phyloP scores from a whole-genome alignment of 805 yeast species.

The Kuraishia ogatae region DNA sequence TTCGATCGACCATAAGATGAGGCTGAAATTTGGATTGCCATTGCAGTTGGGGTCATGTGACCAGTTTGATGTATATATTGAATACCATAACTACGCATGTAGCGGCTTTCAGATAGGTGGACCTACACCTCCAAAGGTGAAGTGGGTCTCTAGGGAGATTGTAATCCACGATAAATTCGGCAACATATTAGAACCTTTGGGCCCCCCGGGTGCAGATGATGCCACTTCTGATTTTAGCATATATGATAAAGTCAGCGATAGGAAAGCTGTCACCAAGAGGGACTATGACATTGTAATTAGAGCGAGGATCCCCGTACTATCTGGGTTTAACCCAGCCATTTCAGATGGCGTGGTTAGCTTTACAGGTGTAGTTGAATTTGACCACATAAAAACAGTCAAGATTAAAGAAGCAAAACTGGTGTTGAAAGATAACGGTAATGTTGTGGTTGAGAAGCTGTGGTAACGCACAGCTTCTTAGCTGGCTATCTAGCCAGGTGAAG shows the following conservation, averaged over 20 bases:
- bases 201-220: slow-evolving; percentile 8
- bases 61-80: slow-evolving; percentile 19
- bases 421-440: slow-evolving; percentile 17
- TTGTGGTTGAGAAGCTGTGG: slow-evolving; percentile 21
- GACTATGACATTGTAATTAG: slow-evolving; percentile 22
- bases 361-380: slow-evolving; percentile 24
- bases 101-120: slow-evolving; percentile 22
- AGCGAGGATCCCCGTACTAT: slow-evolving; percentile 17
- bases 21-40: slow-evolving; percentile 21
- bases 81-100: slow-evolving; percentile 18
- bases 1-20: slow-evolving; percentile 21
- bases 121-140: slow-evolving; percentile 2
- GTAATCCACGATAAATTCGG: slow-evolving; percentile 3
- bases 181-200: slow-evolving; percentile 21
- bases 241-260: slow-evolving; percentile 14
- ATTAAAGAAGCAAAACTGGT: slow-evolving; percentile 17
- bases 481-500: no score
- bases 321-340: not conserved
- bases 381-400: slow-evolving; percentile 24
- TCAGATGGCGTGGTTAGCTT: slow-evolving; percentile 20
- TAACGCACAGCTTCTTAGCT: no score
- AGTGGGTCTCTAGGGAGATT: slow-evolving; percentile 7
- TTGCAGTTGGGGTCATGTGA: slow-evolving; percentile 18
- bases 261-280: slow-evolving; percentile 12
- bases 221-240: slow-evolving; percentile 10